Base-by-base conservation (phyloP, 768 basidiomycete species). In the Boletus rufocinnamomeus region DNA sequence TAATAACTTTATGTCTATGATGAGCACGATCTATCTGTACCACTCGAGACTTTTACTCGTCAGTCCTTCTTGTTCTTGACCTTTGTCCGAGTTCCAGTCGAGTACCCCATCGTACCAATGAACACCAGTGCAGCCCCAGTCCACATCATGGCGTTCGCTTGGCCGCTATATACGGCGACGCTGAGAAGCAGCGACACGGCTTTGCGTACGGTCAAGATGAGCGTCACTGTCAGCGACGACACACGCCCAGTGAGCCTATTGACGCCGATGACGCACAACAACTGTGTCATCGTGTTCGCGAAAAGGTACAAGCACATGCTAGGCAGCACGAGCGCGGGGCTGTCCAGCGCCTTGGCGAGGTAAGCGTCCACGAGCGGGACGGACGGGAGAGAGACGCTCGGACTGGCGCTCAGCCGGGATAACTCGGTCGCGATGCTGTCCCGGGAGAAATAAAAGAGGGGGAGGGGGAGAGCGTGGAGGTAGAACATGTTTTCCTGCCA, bases 401-500 rank as follows among this genome's bases (percentile, higher is more conserved):
- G 57, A 19, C 69, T 62, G 38, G 59, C 17, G 35, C 16, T 44
- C 53, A 66, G 43, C 0, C 59, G 56, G 1, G 48, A 44, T 37
- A 73, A 51, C 28, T 69, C 68, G 17, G 66, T 56, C 9, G 65
- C 44, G 56, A 93, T 76, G 66, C 82, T 83, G 21, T 76, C 65
- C 1, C 84, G 75, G 40, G 90, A 76, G 56, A 84, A 83, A 58
- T 81, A 59, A 75, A 94, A 93, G 79, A 93, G 80, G 7, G 91
- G 92, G 14, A 94, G 79, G 14, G 86, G 83, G 53, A 93, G 82
- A 66, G 87, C 84, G 72, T 94, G 92, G 23, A 91, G 80, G 76
- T 94, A 98, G 76, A 96, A 98, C 83, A 98, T 85, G 50, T 85
- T 87, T 74, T 97, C 95, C 67, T 89, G 84, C 95, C 95, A 97